phyloP scores from a whole-genome alignment of 164 flowering plant species.

The Stephania japonica region DNA sequence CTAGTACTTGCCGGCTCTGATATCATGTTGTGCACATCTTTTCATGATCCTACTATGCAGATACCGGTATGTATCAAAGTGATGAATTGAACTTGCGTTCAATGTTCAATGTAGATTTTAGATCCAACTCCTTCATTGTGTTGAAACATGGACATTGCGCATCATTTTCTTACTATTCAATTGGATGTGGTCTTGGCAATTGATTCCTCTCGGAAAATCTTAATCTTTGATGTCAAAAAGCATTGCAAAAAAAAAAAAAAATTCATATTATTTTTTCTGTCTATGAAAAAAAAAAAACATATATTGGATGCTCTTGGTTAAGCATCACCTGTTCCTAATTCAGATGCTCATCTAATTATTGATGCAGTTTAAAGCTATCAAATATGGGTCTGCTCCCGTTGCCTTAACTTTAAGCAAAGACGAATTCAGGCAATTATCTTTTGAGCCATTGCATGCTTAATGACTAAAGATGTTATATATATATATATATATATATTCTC shows the following conservation, averaged over 20 bases:
- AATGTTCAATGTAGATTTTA: not conserved
- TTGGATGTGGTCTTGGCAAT: not conserved
- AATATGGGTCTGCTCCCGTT: conserved; percentile 73
- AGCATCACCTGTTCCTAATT: not conserved
- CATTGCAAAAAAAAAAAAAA: not conserved
- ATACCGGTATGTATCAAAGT: conserved; percentile 46
- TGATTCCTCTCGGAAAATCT: not conserved
- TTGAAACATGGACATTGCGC: too few relatives aligned
- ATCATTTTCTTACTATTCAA: not conserved
- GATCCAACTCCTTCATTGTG: not conserved
- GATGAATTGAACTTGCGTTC: not conserved
- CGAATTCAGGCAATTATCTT: conserved; percentile 32
- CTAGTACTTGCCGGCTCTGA: conserved; percentile 71
- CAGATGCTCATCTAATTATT: not conserved
- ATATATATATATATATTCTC: too few relatives aligned
- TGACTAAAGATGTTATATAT: not conserved
- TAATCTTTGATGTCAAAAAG: not conserved
- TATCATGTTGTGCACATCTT: conserved; percentile 58
- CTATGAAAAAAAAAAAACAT: not conserved
- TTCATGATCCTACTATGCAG: conserved; percentile 58
- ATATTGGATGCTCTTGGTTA: conserved; percentile 1
- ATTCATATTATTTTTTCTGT: not conserved
- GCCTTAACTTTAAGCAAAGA: conserved; percentile 24
- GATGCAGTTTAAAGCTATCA: conserved; percentile 67
- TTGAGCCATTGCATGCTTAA: conserved; percentile 1